Base-by-base conservation (phyloP, 345 rosid species). In the Euphorbia peplus region DNA sequence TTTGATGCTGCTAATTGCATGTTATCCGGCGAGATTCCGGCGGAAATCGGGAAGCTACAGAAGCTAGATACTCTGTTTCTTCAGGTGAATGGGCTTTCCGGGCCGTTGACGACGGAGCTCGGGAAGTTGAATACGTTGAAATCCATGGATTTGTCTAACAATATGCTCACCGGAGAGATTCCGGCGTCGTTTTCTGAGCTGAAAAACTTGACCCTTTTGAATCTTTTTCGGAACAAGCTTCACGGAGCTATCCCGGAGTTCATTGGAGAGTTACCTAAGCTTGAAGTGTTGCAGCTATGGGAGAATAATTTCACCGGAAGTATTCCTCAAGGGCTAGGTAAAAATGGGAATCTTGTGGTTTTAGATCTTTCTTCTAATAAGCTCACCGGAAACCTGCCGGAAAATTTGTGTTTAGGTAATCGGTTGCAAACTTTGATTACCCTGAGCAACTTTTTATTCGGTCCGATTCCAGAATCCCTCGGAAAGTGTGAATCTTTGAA, bases 111-210 rank as follows among this genome's bases (percentile, higher is more conserved):
- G 26, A 73, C 70, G 19, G 92, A 87, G 74, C 75, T 92, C 0
- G 92, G 96, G 58, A 41, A n/a, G 6, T 83, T 92, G 24, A 84
- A 85, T 29, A 88, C 87, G 79, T 71, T 92, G 61, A 87, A 88
- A 56, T 90, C 96, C 13, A 78, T 92, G 89, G 98, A 92, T 81
- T 84, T 92, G 69, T 90, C 96, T 1, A 92, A 92, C 79, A 92
- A 92, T 73, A 72, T 84, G 84, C 72, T 92, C 29, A 42, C 85
- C 9, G 95, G 96, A 7, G 98, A 92, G 85, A 84, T 92, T 63
- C 96, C 96, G 0, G 22, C 21, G 19, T 69, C 81, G 32, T 90
- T 92, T 57, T 75, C 88, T 0, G 51, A 86, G 67, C 70, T 92
- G 1, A 85, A 88, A 73, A 90, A 92, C 73, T 66, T 92, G 69